Evolutionary conservation across 306 rosid species (phyloP).

Genomic region (Fragaria vesca): DNA sequence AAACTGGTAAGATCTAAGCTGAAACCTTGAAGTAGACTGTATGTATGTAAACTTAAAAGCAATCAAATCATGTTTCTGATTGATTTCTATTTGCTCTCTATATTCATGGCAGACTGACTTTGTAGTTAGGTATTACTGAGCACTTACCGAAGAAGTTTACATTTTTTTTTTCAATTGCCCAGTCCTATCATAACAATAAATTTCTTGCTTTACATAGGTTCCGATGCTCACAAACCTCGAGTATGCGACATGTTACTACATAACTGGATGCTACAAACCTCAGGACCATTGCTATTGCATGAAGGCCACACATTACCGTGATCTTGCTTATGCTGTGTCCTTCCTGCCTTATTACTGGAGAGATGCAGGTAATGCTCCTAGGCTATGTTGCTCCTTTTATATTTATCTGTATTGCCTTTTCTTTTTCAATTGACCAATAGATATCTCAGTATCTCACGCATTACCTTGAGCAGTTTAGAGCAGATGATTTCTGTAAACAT

Average conservation of each 20-base stretch:
- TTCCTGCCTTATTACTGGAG: constrained; percentile 97
- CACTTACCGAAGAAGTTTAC: not conserved
- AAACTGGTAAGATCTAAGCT: not conserved
- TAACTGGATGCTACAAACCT: constrained; percentile 93
- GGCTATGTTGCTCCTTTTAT: not conserved
- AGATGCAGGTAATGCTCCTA: constrained; percentile 78
- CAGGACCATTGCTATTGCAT: constrained; percentile 85
- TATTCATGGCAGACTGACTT: constrained; percentile 96
- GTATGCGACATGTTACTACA: constrained; percentile 81
- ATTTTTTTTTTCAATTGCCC: not conserved
- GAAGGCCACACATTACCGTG: constrained; percentile 64
- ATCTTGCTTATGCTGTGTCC: constrained; percentile 86
- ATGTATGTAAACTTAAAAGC: not conserved
- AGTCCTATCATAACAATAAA: not conserved
- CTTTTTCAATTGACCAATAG: not conserved
- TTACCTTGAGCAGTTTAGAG: too few relatives aligned
- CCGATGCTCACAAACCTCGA: constrained; percentile 90
- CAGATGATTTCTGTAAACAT: too few relatives aligned
- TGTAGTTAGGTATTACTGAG: constrained; percentile 80
- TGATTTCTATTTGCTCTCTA: constrained; percentile 15
- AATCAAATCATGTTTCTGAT: not conserved
- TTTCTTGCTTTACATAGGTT: constrained; percentile 39
- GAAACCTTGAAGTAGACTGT: not conserved
- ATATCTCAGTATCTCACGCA: not conserved
- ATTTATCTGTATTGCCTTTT: not conserved